Percentiles rank a stretch among this genome's conserved stretches.
phyloP scores from a whole-genome alignment of 2,329 filamentous ascomycete genomes.

The Penicillium polonicum region DNA sequence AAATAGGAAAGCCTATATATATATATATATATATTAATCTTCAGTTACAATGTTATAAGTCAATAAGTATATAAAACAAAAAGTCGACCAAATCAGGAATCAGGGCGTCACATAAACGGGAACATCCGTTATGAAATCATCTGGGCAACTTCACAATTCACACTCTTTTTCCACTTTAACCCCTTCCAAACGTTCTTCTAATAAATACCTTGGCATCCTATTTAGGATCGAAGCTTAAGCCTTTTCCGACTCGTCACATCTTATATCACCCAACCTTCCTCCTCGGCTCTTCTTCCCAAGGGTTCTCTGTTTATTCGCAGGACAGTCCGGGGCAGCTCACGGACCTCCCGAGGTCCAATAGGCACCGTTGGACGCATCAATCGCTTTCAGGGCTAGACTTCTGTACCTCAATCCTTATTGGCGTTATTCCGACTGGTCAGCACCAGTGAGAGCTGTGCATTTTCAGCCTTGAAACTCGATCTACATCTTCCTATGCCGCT shows the following conservation, averaged over 20 bases:
- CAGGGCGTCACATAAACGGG: not conserved
- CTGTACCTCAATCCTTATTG: slow-evolving; percentile 1
- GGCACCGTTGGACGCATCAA: not conserved
- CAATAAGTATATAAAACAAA: not conserved
- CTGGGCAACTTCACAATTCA: not conserved
- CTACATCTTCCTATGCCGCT: slow-evolving; percentile 17
- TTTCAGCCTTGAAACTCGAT: slow-evolving; percentile 5
- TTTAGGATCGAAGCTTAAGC: not conserved
- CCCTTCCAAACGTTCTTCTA: not conserved
- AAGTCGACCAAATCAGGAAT: not conserved
- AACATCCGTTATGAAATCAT: slow-evolving; percentile 21
- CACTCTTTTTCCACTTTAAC: not conserved
- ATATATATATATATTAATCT: not conserved
- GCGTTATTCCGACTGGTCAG: slow-evolving; percentile 1
- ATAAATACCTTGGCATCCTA: not conserved
- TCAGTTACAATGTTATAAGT: too few species aligned
- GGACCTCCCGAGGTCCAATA: slow-evolving; percentile 4
- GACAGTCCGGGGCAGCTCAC: slow-evolving; percentile 11
- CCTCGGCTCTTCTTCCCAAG: not conserved
- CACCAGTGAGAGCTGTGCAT: slow-evolving; percentile 13
- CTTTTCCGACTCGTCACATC: not conserved
- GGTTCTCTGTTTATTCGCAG: not conserved
- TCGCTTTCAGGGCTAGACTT: not conserved
- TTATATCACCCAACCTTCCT: not conserved
- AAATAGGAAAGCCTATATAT: too few species aligned